Evolutionary conservation across 2,329 filamentous ascomycete genomes (phyloP), one percentile per base, ranked within the genome.

Genomic region (Penicillium thymicola): DNA sequence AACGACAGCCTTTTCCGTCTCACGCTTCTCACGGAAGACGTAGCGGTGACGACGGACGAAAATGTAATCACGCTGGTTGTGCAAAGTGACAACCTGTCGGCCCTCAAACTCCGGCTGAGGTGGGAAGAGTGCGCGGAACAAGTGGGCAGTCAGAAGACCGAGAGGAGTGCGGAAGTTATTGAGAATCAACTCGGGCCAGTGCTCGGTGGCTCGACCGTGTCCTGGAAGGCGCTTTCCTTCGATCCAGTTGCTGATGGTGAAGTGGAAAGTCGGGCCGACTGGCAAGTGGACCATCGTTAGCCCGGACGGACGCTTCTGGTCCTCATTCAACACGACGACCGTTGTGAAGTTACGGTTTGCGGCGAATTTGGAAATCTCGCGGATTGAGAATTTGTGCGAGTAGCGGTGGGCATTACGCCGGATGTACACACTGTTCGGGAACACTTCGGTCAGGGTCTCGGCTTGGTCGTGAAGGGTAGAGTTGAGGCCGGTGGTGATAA

Each of bases 91-190:
- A 1, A 97, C 92, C 69, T 97, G 92, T 25, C 93, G 81, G 5
- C 93, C 93, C 64, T 89, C 82, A 6, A 97, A 79, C 67, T 97
- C 90, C 0, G 94, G 93, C 42, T 85, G 84, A 0, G 87, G 84
- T 0, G 93, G 94, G 75, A 91, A 94, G 28, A 95, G 75, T 0
- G 83, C 85, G 61, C 88, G 84, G 78, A 99, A 94, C 1, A 97
- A 79, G 67, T 91, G 87, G 9, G 92, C 93, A 0, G 92, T 91
- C 38, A 97, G 79, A 10, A 96, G 80, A 76, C 94, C 94, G 2
- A 99, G 82, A 0, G 93, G 91, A 0, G 94, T 99, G 67, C 89
- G 89, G 81, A 99, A 99, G 72, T 94, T 93, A 76, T 97, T 97
- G 50, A 97, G 81, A 36, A 96, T 82, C 28, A 97, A 81, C 75